Evolutionary conservation across 495 filamentous ascomycete genomes (phyloP).

Genomic region (Trichoderma reesei): DNA sequence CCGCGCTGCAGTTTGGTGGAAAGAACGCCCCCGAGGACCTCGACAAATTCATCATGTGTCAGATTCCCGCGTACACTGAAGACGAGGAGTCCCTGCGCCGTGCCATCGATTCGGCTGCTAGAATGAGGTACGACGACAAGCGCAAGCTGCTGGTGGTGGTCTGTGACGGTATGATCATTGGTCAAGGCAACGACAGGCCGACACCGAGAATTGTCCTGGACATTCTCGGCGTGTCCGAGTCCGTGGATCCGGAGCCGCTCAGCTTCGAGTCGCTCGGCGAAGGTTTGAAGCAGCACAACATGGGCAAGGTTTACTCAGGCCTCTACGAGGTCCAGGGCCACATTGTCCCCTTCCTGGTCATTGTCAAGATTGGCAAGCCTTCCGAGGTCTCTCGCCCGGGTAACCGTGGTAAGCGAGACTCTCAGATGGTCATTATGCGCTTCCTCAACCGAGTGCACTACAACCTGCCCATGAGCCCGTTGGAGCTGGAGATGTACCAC

Average conservation of each 20-base stretch:
- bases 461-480: conserved; percentile 86
- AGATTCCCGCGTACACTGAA: conserved; percentile 96
- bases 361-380: conserved; percentile 96
- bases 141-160: conserved; percentile 89
- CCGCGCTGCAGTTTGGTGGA: conserved; percentile 83
- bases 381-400: conserved; percentile 93
- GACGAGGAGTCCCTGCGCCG: conserved; percentile 94
- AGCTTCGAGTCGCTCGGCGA: conserved; percentile 97
- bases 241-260: conserved; percentile 89
- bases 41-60: conserved; percentile 97
- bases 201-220: conserved; percentile 95
- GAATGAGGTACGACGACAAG: conserved; percentile 97
- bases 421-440: conserved; percentile 94
- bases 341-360: conserved; percentile 93
- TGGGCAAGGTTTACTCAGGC: conserved; percentile 97
- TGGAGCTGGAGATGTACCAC: conserved; percentile 97
- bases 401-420: conserved; percentile 98
- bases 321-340: conserved; percentile 96
- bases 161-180: conserved; percentile 99
- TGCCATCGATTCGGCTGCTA: conserved; percentile 91
- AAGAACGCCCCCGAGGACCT: conserved; percentile 91
- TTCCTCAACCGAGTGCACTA: conserved; percentile 98
- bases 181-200: conserved; percentile 92
- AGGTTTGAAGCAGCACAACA: conserved; percentile 96
- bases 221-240: conserved; percentile 88